Conservation (phyloP, 208 protist genomes). For the Trypanosoma avium region DNA sequence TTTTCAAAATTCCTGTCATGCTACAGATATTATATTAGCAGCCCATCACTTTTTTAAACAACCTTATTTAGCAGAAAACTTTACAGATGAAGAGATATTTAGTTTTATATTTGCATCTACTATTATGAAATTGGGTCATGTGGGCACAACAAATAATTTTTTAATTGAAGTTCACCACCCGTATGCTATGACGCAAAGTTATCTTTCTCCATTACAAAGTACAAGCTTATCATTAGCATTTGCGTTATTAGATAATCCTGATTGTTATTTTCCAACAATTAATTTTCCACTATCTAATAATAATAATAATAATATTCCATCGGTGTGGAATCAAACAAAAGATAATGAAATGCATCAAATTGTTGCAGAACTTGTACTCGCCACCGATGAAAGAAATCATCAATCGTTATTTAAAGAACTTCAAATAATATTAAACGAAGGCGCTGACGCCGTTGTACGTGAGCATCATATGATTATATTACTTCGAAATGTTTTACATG, state of each 20-base stretch:
- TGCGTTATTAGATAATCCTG: slow-evolving; percentile 41
- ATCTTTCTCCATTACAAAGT: slow-evolving; percentile 58
- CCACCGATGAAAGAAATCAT: slow-evolving; percentile 64
- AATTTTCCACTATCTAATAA: background rate
- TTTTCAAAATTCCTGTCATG: slow-evolving; percentile 75
- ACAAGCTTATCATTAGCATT: slow-evolving; percentile 47
- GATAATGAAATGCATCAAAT: slow-evolving; percentile 50
- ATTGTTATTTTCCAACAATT: slow-evolving; percentile 55
- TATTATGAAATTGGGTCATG: slow-evolving; percentile 56
- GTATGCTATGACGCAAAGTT: slow-evolving; percentile 47
- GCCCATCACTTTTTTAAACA: slow-evolving; percentile 60
- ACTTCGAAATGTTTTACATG: slow-evolving; percentile 57
- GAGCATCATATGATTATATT: slow-evolving; percentile 51
- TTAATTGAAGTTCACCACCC: slow-evolving; percentile 51
- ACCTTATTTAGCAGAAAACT: slow-evolving; percentile 33
- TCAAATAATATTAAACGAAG: slow-evolving; percentile 32
- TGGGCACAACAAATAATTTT: slow-evolving; percentile 81
- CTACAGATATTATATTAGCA: slow-evolving; percentile 65
- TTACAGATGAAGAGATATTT: slow-evolving; percentile 51
- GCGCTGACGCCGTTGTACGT: slow-evolving; percentile 4
- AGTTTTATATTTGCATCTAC: slow-evolving; percentile 53
- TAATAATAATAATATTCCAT: background rate
- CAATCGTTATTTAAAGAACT: slow-evolving; percentile 24
- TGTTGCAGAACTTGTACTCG: slow-evolving; percentile 56
- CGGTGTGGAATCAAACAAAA: slow-evolving; percentile 39